Evolutionary conservation across 257 asterid species (phyloP).

Genomic region (Gardenia jasminoides): DNA sequence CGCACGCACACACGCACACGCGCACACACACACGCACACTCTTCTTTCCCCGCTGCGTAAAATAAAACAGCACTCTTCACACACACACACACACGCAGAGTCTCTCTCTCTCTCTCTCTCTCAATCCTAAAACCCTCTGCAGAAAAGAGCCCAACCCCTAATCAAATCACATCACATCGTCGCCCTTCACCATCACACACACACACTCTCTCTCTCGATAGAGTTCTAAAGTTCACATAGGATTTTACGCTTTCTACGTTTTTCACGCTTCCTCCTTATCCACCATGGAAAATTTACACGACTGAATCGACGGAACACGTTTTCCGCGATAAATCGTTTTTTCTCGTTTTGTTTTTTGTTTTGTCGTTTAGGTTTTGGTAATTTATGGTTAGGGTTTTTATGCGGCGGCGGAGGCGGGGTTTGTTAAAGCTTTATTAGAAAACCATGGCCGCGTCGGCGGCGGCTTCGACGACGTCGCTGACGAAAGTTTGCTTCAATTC

Average conservation of each 20-base stretch:
- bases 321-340: background rate
- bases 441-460: slow-evolving; percentile 13
- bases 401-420: background rate
- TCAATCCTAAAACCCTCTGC: slow-evolving; percentile 16
- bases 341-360: background rate
- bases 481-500: slow-evolving; percentile 72
- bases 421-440: background rate
- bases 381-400: slow-evolving; percentile 16
- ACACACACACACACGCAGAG: too few species aligned
- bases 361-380: background rate
- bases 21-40: background rate
- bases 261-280: background rate
- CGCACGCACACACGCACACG: background rate
- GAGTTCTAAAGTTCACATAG: background rate
- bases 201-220: background rate
- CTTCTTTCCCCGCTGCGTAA: background rate
- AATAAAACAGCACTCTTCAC: background rate
- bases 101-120: background rate
- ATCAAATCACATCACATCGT: background rate
- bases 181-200: background rate
- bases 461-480: slow-evolving; percentile 26
- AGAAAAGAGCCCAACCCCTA: background rate
- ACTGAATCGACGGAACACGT: background rate
- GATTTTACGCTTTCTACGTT: background rate
- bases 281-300: background rate